Evolutionary conservation across 371 early-diverging fungal species (phyloP).

Genomic region (Vairimorpha apis): DNA sequence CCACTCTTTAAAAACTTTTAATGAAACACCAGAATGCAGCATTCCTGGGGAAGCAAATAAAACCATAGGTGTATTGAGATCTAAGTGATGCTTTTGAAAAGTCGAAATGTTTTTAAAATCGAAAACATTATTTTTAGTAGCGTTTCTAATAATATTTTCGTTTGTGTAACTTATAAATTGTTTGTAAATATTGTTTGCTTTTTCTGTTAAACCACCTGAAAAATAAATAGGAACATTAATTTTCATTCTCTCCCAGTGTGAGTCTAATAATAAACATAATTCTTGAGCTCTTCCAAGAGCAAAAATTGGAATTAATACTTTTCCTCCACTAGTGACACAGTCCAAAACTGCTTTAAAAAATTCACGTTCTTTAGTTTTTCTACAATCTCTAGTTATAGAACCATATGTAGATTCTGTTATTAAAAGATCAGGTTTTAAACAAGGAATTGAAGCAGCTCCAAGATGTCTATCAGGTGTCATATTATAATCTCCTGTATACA

Average conservation of each 20-base stretch:
- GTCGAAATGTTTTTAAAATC: constrained; percentile 81
- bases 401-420: constrained; percentile 91
- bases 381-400: constrained; percentile 82
- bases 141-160: constrained; percentile 76
- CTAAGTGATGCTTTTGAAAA: constrained; percentile 68
- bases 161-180: constrained; percentile 87
- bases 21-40: constrained; percentile 69
- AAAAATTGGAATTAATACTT: constrained; percentile 86
- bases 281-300: constrained; percentile 90
- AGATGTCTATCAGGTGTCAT: constrained; percentile 89
- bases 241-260: constrained; percentile 84
- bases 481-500: constrained; percentile 94
- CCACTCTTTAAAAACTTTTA: constrained; percentile 76
- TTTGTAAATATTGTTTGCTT: constrained; percentile 82
- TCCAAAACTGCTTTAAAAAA: constrained; percentile 79
- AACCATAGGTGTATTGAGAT: constrained; percentile 75
- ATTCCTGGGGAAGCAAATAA: constrained; percentile 86
- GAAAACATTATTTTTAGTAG: constrained; percentile 73
- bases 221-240: constrained; percentile 78
- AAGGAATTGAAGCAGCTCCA: constrained; percentile 82
- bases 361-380: constrained; percentile 77
- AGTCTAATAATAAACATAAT: constrained; percentile 79
- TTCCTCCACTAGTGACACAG: constrained; percentile 75
- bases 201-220: constrained; percentile 79
- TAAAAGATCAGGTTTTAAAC: constrained; percentile 74